These are phyloP conservation scores for Penicillium freii DNA, from an alignment of 2,329 filamentous ascomycete species.

Conservation along the genomic window DNA sequence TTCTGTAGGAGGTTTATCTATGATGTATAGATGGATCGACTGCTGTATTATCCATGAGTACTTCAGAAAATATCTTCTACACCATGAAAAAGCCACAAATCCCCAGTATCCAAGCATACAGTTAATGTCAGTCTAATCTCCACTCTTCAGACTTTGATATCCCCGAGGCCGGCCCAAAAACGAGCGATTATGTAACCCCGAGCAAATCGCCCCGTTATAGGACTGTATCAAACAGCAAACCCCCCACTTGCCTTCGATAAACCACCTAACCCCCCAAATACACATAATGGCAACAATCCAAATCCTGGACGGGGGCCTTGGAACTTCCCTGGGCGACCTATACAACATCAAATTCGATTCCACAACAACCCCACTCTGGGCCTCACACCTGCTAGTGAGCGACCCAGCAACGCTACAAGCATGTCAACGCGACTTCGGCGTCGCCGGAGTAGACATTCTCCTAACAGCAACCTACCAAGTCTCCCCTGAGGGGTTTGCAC, in stretches of 20 bases:
- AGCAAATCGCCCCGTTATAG: neutral
- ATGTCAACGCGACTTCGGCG: conserved; percentile 58
- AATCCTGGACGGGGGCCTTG: conserved; percentile 65
- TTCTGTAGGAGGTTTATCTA: neutral
- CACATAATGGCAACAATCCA: conserved; percentile 39
- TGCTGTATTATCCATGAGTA: too few species aligned
- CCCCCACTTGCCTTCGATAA: conserved; percentile 7
- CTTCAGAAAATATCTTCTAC: too few species aligned
- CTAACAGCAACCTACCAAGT: conserved; percentile 68
- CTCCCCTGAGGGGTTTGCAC: conserved; percentile 56
- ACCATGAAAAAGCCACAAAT: neutral
- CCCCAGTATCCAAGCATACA: neutral
- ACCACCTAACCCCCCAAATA: neutral
- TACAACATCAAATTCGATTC: conserved; percentile 54
- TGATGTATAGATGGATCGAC: neutral
- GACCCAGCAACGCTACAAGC: conserved; percentile 51
- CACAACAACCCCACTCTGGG: conserved; percentile 60
- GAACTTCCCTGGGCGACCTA: conserved; percentile 62
- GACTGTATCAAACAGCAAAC: conserved; percentile 1
- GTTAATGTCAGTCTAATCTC: neutral
- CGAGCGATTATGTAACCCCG: conserved; percentile 2
- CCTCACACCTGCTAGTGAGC: conserved; percentile 62
- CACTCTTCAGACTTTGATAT: neutral
- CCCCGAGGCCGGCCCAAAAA: neutral
- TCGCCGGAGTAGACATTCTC: conserved; percentile 60